These are phyloP conservation scores for Oryza glumipatula DNA, from an alignment of 176 grass and related monocot species.

Conservation along the genomic window DNA sequence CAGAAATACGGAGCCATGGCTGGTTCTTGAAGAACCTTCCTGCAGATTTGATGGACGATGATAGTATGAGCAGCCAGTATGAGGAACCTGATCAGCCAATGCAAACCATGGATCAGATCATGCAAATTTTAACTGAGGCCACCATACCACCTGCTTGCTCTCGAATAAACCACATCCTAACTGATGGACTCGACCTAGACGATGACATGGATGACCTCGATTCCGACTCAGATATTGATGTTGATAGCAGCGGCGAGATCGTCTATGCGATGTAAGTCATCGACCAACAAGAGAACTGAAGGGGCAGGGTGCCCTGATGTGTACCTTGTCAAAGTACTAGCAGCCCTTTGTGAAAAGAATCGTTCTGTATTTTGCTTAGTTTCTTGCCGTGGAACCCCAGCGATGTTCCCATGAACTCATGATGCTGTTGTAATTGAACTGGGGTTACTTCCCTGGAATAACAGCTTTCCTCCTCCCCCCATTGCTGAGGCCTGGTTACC, in stretches of 20 bases:
- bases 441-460: conserved; percentile 26
- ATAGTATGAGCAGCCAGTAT: conserved; percentile 67
- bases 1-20: conserved; percentile 61
- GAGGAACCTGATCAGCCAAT: conserved; percentile 80
- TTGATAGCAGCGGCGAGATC: conserved; percentile 78
- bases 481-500: conserved; percentile 13
- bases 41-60: conserved; percentile 66
- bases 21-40: conserved; percentile 86
- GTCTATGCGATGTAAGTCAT: conserved; percentile 68
- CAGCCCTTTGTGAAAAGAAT: conserved; percentile 40
- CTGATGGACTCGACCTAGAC: conserved; percentile 56
- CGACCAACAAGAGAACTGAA: not conserved
- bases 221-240: conserved; percentile 65
- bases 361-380: conserved; percentile 29
- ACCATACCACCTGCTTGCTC: conserved; percentile 69
- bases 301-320: conserved; percentile 42
- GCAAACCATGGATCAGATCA: conserved; percentile 84
- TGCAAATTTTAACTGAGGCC: conserved; percentile 77
- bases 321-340: conserved; percentile 40
- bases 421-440: conserved; percentile 41
- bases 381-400: conserved; percentile 7
- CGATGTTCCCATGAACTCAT: not conserved
- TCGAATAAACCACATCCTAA: conserved; percentile 64
- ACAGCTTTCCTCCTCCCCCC: not conserved
- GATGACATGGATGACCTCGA: conserved; percentile 83